phyloP scores from a whole-genome alignment of 1,139 yeast species.

The Zygosaccharomyces pseudobailii region DNA sequence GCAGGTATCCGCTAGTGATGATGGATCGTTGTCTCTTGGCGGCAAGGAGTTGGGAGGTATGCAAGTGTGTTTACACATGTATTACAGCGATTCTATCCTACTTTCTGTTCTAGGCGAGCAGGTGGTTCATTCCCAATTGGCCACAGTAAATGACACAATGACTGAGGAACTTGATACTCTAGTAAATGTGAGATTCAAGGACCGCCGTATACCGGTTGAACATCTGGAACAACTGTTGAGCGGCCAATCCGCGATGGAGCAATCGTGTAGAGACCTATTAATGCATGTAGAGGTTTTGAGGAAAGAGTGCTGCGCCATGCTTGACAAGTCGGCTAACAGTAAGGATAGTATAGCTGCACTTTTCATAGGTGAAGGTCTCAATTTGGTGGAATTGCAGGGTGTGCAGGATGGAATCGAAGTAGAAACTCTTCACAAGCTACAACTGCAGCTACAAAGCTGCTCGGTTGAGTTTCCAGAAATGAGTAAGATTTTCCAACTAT shows the following conservation, averaged over 20 bases:
- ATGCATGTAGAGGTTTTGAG: constrained; percentile 4
- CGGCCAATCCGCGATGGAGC: not conserved
- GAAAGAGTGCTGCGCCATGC: constrained; percentile 5
- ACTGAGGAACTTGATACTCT: constrained; percentile 36
- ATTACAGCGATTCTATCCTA: constrained; percentile 51
- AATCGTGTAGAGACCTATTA: constrained; percentile 1
- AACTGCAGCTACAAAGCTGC: constrained; percentile 5
- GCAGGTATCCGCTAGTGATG: constrained; percentile 1
- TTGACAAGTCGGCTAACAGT: not conserved
- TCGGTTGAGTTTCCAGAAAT: constrained; percentile 17
- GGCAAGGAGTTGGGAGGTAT: constrained; percentile 18
- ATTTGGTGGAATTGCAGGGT: constrained; percentile 9
- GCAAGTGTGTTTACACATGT: constrained; percentile 43
- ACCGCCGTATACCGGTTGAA: constrained; percentile 46
- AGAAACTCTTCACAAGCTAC: constrained; percentile 6
- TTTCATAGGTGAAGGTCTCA: constrained; percentile 8
- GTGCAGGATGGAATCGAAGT: not conserved
- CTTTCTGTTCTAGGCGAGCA: constrained; percentile 33
- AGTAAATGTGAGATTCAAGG: constrained; percentile 41
- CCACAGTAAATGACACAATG: not conserved
- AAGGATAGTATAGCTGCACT: not conserved
- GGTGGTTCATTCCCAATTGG: constrained; percentile 37
- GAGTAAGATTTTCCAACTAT: constrained; percentile 5
- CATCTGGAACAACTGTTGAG: not conserved
- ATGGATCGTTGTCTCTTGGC: constrained; percentile 14